phyloP scores from a whole-genome alignment of 2,329 filamentous ascomycete species.

The Exophiala calicioides region DNA sequence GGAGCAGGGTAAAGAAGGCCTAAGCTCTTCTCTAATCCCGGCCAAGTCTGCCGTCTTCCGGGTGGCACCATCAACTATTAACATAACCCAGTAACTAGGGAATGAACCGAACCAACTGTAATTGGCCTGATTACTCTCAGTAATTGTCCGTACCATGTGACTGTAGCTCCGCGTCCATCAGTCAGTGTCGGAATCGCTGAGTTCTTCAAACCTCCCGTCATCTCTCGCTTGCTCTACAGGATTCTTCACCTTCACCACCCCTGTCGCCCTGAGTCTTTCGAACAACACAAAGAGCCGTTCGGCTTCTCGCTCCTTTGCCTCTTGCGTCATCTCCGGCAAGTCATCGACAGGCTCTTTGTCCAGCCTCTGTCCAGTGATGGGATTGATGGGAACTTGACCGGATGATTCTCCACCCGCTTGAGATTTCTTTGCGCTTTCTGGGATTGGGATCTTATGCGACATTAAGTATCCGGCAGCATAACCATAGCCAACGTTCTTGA shows the following conservation, averaged over 20 bases:
- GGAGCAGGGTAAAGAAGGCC: too few relatives aligned
- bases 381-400: constrained; percentile 62
- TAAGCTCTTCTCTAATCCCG: too few relatives aligned
- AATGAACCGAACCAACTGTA: too few relatives aligned
- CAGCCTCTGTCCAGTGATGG: constrained; percentile 80
- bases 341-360: constrained; percentile 53
- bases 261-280: constrained; percentile 77
- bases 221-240: constrained; percentile 70
- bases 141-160: not conserved
- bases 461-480: constrained; percentile 89
- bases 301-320: constrained; percentile 89
- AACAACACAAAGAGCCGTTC: constrained; percentile 88
- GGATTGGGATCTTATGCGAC: constrained; percentile 77
- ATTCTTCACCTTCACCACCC: constrained; percentile 75
- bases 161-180: not conserved
- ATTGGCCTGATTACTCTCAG: not conserved
- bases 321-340: constrained; percentile 76
- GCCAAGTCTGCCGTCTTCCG: constrained; percentile 14
- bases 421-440: constrained; percentile 63
- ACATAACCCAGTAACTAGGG: too few relatives aligned
- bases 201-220: constrained; percentile 65
- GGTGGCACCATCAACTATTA: constrained; percentile 28
- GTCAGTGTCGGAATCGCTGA: constrained; percentile 26
- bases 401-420: constrained; percentile 15
- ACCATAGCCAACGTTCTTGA: constrained; percentile 91